Evolutionary conservation across 169 alveolate genomes (phyloP), one percentile per base, ranked within the genome.

Genomic region (Theileria luwenshuni): DNA sequence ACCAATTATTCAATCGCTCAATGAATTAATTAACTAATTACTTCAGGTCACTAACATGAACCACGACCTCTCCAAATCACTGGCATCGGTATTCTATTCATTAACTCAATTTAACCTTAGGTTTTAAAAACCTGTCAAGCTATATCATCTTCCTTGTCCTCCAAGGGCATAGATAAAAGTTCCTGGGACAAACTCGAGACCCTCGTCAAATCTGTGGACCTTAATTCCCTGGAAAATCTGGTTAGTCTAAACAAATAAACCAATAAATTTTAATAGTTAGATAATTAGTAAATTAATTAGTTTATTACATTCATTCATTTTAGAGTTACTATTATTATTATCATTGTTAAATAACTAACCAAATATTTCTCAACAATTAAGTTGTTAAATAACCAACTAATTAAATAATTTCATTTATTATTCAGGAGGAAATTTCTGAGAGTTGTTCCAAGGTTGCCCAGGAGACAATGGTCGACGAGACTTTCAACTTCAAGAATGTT

Each of bases 151-250:
- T 13, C 35, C 17, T 74, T 67, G 19, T 67, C 52, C 19, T 17
- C 45, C 19, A 1, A 43, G 10, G 75, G 64, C 43, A 67, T 67
- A 21, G 75, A 67, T 47, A 51, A 19, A 13, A 30, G 43, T 12
- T 7, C 1, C 27, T 67, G 75, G 75, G 21, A 35, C 1, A 51
- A 67, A 7, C 42, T 67, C 17, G 71, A 62, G 1, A 45, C 3
- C 3, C 35, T 67, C 71, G 6, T 32, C 10, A 49, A 35, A 19
- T 27, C 30, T 25, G 25, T 67, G 21, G 64, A 67, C 32, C 28
- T 15, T 7, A 27, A 62, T 41, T 42, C 71, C 13, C 33, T 25
- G 28, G 71, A 62, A 1, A 17, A 62, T n/a, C 28, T 32, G 7
- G 71, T 62, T 28, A 51, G 61, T 51, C 5, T 5, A 10, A 7